These are phyloP conservation scores for Epichloe aotearoae DNA, from an alignment of 2,329 filamentous ascomycete genomes.

Conservation along the genomic window DNA sequence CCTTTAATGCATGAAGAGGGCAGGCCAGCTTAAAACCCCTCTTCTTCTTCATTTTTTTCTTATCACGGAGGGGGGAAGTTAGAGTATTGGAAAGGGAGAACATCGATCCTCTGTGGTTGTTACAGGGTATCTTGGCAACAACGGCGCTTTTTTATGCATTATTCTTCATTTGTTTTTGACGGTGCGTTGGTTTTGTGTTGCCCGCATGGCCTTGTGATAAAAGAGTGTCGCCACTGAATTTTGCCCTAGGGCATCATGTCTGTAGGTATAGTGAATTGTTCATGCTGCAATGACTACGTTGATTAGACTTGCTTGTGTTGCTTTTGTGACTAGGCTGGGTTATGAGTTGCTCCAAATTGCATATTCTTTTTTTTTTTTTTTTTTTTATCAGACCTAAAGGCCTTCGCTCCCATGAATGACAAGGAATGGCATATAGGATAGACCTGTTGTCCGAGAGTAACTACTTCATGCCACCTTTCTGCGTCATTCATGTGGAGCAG, in stretches of 20 bases:
- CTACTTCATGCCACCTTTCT: no score
- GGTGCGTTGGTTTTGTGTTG: neutral
- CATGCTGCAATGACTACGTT: neutral
- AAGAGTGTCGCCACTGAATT: neutral
- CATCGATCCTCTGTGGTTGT: neutral
- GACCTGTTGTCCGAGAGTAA: no score
- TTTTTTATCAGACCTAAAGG: no score
- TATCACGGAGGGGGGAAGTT: neutral
- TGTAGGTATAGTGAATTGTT: neutral
- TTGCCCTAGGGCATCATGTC: no score
- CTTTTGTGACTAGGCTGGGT: neutral
- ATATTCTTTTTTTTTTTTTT: no score
- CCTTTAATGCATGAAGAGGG: no score
- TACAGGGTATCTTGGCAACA: slow-evolving; percentile 1
- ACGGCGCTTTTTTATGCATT: slow-evolving; percentile 1
- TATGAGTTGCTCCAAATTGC: no score
- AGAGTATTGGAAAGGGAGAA: neutral
- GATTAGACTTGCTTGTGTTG: neutral
- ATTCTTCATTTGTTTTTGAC: neutral
- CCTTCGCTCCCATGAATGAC: no score
- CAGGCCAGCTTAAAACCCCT: neutral
- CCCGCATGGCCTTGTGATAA: neutral
- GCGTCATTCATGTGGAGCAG: no score
- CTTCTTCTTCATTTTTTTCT: neutral
- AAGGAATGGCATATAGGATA: no score